These are phyloP conservation scores for Vaccinium corymbosum DNA, from an alignment of 148 eudicot genomes.

Conservation along the genomic window DNA sequence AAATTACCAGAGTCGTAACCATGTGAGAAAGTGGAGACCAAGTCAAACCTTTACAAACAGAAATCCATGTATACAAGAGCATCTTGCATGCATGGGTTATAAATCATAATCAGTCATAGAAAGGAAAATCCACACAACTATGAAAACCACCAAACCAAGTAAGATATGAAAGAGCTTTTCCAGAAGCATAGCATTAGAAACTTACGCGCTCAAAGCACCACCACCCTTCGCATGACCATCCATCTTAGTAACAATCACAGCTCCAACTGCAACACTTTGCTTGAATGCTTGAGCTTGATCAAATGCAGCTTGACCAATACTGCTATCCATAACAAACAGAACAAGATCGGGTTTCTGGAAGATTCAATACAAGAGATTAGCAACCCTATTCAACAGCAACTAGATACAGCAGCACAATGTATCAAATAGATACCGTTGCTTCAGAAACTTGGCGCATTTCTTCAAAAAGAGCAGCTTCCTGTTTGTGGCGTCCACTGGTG, in stretches of 20 bases:
- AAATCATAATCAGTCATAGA: not conserved
- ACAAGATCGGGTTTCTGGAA: slow-evolving; percentile 98
- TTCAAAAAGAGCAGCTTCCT: slow-evolving; percentile 94
- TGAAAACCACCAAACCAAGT: not conserved
- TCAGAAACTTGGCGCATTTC: slow-evolving; percentile 99
- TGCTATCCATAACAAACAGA: slow-evolving; percentile 98
- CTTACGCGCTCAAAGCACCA: slow-evolving; percentile 99
- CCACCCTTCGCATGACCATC: slow-evolving; percentile 99
- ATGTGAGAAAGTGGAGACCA: not conserved
- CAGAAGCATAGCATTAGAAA: slow-evolving; percentile 17
- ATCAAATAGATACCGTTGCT: slow-evolving; percentile 53
- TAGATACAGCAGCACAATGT: not conserved
- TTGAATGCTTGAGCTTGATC: slow-evolving; percentile 97
- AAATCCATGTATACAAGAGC: not conserved
- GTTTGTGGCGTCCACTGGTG: slow-evolving; percentile 99
- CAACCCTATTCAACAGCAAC: slow-evolving; percentile 6
- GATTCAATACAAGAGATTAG: slow-evolving; percentile 17
- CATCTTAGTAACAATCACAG: slow-evolving; percentile 97
- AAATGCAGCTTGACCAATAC: slow-evolving; percentile 98
- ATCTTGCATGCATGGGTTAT: not conserved
- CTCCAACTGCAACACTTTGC: slow-evolving; percentile 99
- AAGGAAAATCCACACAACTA: not conserved
- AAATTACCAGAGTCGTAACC: not conserved
- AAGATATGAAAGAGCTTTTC: not conserved
- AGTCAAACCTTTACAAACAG: not conserved